Evolutionary conservation across 495 filamentous ascomycete genomes (phyloP), one percentile per base, ranked within the genome.

Genomic region (Penicillium maclennaniae): DNA sequence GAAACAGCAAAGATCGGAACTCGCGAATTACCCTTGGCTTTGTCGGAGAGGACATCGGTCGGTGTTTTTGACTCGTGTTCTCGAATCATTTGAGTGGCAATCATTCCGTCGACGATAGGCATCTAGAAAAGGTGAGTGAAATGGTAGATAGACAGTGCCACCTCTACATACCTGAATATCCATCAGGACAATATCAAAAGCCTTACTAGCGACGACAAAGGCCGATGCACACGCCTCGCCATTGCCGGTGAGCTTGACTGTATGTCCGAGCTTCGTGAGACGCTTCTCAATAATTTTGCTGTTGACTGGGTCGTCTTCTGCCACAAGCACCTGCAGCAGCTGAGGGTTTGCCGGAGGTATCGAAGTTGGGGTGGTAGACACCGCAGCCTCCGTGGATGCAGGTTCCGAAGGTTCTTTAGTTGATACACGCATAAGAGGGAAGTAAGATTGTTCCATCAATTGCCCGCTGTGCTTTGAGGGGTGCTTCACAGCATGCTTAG

Each of bases 281-380:
- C 92, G 76, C 64, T 96, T 97, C 56, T 84, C 78, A 7, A 96
- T 71, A 52, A 97, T 92, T 59, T 85, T 91, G 67, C 87, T 87
- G 56, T 97, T 97, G 60, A 96, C 81, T 0, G 91, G 91, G 60
- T 97, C 92, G 58, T 97, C 92, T 65, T 97, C 92, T 0, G 92
- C 92, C 8, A 96, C 82, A 16, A 96, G 74, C 3, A 95, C 82
- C 26, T 76, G 78, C 25, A 92, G 73, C 27, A 55, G 21, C 3
- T 44, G 25, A 21, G 25, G 8, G 19, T 71, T 60, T 19, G 21
- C 43, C n/a, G 14, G 69, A 53, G 14, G 56, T 43, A 45, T 34
- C 17, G 47, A 52, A 6, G 56, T 51, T 12, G 57, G 45, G 9
- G 47, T 25, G 1, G 48, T 58, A 6, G 61, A 59, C 19, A 52